phyloP scores from a whole-genome alignment of 2,329 filamentous ascomycete species.

The Calonectria ilicicola region DNA sequence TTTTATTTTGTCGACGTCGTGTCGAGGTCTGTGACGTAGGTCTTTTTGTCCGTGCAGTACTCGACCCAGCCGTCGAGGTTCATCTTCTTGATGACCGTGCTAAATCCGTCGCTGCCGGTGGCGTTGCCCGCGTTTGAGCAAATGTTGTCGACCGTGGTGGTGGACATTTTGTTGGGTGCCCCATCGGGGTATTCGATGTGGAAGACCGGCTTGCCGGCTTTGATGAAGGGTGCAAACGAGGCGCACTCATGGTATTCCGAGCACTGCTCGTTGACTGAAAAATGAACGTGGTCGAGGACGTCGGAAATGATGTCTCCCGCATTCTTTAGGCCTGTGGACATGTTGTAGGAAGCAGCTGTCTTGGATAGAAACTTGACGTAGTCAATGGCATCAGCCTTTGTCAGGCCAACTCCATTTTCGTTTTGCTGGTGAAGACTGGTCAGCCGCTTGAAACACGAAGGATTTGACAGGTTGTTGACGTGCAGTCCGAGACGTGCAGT shows the following conservation, averaged over 20 bases:
- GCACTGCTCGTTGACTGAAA: conserved; percentile 79
- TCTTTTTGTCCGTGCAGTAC: conserved; percentile 58
- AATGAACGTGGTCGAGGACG: conserved; percentile 66
- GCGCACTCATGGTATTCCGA: conserved; percentile 70
- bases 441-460: conserved; percentile 17
- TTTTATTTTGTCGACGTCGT: conserved; percentile 1
- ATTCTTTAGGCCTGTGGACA: conserved; percentile 78
- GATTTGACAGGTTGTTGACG: not conserved
- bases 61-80: conserved; percentile 72
- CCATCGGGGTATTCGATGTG: conserved; percentile 77
- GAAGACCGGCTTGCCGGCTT: conserved; percentile 75
- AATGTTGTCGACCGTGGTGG: conserved; percentile 48
- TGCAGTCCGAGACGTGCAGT: not conserved
- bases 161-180: conserved; percentile 48
- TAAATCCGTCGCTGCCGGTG: conserved; percentile 63
- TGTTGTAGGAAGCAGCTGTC: conserved; percentile 63
- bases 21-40: conserved; percentile 39
- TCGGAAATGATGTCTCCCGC: conserved; percentile 68
- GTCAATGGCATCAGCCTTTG: conserved; percentile 64
- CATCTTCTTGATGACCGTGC: conserved; percentile 75
- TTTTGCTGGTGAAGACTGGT: conserved; percentile 57
- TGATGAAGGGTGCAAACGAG: conserved; percentile 68
- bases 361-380: conserved; percentile 71
- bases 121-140: conserved; percentile 57
- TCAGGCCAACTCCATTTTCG: conserved; percentile 71